Base-by-base conservation (phyloP, 73 alveolate genomes). In the Durusdinium trenchii region DNA sequence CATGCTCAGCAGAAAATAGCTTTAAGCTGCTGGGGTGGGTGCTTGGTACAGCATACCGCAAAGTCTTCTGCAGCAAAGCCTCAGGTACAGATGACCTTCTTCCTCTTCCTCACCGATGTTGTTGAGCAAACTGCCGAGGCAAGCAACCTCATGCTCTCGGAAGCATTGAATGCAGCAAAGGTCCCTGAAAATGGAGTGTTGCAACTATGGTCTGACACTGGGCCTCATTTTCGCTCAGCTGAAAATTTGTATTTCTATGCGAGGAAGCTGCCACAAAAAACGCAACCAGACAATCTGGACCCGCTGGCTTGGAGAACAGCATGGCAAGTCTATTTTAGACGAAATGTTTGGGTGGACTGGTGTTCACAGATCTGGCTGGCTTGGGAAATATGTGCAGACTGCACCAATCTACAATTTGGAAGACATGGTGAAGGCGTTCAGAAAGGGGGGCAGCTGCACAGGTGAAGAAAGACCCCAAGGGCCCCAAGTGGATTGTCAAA, bases 221-320 rank as follows among this genome's bases (percentile, higher is more conserved):
- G 93, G 16, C 93, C 93, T 4, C 93, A 83, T 50, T 83, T 50
- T 36, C 1, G 93, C 51, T 48, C 75, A 0, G 93, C 93, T 0
- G 93, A 50, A 75, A 85, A 85, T 42, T 30, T 85, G 47, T 85
- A n/a, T 18, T 85, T 36, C 38, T 85, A 85, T 26, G 94, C 94
- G 42, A 51, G 94, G 20, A 36, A 0, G 32, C 57, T 85, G 16
- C 79, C 79, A 12, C 23, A 36, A 30, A 20, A 23, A 10, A 50
- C 79, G 76, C n/a, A 30, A 85, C 45, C 94, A 85, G 38, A 50
- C 35, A 0, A 40, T 85, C 12, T 35, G 32, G 54, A 85, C 54
- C 50, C 71, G 93, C 1, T 83, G 48, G 71, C 94, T 85, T 38
- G 94, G 60, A 85, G 81, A 85, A 78, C 94, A 52, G 57, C 94